Evolutionary conservation across 1,284 basidiomycete genomes (phyloP).

Genomic region (Amylostereum chailletii): DNA sequence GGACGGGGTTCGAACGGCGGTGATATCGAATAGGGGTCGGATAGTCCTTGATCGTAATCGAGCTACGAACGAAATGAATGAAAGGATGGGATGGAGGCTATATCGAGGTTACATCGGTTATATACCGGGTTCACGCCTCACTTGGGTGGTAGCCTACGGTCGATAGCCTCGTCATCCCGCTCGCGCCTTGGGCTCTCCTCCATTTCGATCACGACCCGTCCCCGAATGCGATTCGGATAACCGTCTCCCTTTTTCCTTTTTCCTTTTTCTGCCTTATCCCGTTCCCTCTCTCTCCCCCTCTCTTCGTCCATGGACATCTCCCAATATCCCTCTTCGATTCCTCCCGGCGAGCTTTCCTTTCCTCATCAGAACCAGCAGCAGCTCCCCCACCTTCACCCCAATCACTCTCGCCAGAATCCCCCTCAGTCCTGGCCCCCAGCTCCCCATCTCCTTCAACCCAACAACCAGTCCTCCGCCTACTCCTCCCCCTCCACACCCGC

Average conservation of each 20-base stretch:
- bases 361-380: constrained; percentile 23
- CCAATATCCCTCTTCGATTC: constrained; percentile 23
- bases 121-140: no score
- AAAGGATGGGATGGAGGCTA: no score
- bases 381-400: constrained; percentile 10
- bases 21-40: no score
- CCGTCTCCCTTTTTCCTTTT: constrained; percentile 3
- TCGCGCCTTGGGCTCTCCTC: no score
- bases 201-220: no score
- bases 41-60: no score
- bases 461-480: constrained; percentile 25
- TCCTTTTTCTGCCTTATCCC: constrained; percentile 4
- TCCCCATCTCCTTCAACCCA: constrained; percentile 25
- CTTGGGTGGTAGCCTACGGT: no score
- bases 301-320: constrained; percentile 14
- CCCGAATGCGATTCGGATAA: background rate
- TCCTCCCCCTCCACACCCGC: constrained; percentile 24
- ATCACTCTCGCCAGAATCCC: constrained; percentile 6
- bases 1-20: no score
- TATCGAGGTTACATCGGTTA: no score
- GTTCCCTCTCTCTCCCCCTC: constrained; percentile 4
- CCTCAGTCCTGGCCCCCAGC: constrained; percentile 12
- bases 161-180: no score
- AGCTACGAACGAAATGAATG: no score
- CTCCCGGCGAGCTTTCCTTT: constrained; percentile 23